A percentile compares a stretch with the other conserved stretches of the same genome.
These are phyloP conservation scores for Colletotrichum abscissum DNA, from an alignment of 2,329 filamentous ascomycete genomes.

Conservation along the genomic window DNA sequence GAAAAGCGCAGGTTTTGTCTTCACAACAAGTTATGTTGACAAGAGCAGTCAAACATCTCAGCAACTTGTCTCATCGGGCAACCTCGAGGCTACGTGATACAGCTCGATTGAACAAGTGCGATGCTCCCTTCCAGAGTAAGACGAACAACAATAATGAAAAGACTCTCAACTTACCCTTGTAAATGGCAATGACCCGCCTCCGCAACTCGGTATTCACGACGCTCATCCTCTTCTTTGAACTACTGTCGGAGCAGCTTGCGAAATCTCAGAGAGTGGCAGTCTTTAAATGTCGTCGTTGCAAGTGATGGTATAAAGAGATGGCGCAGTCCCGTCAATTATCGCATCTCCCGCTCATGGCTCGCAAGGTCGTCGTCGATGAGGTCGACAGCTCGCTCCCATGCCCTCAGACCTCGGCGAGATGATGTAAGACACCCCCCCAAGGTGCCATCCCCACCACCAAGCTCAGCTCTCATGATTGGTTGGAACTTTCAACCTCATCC, in stretches of 20 bases:
- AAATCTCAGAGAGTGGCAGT: neutral
- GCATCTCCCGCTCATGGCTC: neutral
- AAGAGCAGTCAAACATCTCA: neutral
- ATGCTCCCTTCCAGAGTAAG: too few relatives aligned
- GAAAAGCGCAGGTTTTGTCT: neutral
- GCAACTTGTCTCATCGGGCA: neutral
- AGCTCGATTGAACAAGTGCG: neutral
- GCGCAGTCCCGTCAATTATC: neutral
- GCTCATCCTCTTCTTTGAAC: slow-evolving; percentile 10
- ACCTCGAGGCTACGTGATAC: neutral
- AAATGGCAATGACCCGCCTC: slow-evolving; percentile 83
- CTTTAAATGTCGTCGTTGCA: neutral
- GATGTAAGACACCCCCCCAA: slow-evolving; percentile 2
- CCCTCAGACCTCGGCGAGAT: neutral
- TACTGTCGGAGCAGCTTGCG: too few relatives aligned
- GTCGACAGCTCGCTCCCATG: neutral
- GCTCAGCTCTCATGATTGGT: neutral
- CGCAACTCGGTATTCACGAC: slow-evolving; percentile 69
- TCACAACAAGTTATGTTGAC: neutral
- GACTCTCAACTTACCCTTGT: slow-evolving; percentile 74
- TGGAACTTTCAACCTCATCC: neutral
- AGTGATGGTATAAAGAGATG: neutral
- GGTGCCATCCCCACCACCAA: neutral
- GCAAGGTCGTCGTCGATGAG: slow-evolving; percentile 8
- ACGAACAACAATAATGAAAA: neutral